Evolutionary conservation across 2,329 filamentous ascomycete species (phyloP).

Genomic region (Cladosporium austrohemisphaericum): DNA sequence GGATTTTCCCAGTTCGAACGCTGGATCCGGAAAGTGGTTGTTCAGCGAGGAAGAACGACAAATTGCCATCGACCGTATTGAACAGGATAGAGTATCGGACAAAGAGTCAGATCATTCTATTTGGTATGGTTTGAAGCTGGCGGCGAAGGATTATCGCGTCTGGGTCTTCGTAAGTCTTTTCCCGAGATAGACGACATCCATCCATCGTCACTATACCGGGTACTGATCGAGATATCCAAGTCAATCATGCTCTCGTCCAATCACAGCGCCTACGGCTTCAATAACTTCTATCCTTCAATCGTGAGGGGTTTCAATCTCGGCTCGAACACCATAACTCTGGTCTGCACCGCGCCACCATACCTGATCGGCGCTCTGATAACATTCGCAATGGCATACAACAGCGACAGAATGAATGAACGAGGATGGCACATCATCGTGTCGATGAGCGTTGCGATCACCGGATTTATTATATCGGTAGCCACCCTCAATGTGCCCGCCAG

Average conservation of each 20-base stretch:
- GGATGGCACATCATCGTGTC: conserved; percentile 33
- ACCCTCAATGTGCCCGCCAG: conserved; percentile 16
- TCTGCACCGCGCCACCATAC: conserved; percentile 35
- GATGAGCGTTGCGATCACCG: conserved; percentile 2
- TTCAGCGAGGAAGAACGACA: conserved; percentile 38
- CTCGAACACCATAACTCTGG: conserved; percentile 31
- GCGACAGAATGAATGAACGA: conserved; percentile 39
- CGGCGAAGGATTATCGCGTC: conserved; percentile 5
- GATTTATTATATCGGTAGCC: conserved; percentile 4
- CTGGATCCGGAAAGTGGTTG: conserved; percentile 37
- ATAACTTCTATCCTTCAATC: conserved; percentile 13
- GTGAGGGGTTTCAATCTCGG: conserved; percentile 27
- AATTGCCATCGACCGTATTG: conserved; percentile 19
- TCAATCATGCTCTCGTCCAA: conserved; percentile 10
- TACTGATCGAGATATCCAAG: background rate
- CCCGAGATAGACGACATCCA: background rate
- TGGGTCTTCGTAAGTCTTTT: conserved; percentile 9
- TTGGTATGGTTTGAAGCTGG: conserved; percentile 8
- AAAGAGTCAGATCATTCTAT: conserved; percentile 39
- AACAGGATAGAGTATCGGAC: conserved; percentile 47
- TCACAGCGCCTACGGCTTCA: conserved; percentile 9
- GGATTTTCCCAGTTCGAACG: conserved; percentile 53
- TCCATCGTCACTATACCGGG: background rate
- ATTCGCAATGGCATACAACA: conserved; percentile 33
- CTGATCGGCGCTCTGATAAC: conserved; percentile 21